Percentiles rank a stretch among this genome's conserved stretches.
Conservation (phyloP, 1,139 yeast genomes). For the Hemisphaericaspora xylanilytica region DNA sequence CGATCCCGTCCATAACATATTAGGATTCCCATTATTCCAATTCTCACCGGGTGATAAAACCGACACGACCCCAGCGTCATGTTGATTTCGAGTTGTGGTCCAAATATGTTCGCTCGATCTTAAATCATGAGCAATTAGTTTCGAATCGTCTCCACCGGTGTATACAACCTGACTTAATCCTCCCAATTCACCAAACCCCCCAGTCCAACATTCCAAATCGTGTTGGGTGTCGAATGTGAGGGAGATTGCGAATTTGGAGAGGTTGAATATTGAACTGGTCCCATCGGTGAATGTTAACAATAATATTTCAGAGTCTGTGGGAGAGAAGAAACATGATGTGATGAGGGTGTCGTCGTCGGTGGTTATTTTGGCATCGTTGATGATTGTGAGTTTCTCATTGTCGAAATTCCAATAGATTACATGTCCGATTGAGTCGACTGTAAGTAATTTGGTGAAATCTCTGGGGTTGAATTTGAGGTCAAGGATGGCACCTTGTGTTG, state of each 20-base stretch:
- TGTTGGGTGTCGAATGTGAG: constrained; percentile 38
- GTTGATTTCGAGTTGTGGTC: constrained; percentile 54
- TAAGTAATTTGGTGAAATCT: constrained; percentile 46
- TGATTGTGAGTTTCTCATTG: constrained; percentile 18
- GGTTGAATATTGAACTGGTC: constrained; percentile 33
- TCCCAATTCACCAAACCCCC: constrained; percentile 62
- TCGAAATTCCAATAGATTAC: constrained; percentile 58
- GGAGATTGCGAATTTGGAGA: constrained; percentile 14
- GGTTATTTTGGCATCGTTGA: constrained; percentile 34
- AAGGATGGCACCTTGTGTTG: constrained; percentile 59
- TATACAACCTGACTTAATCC: constrained; percentile 58
- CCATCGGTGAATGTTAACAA: constrained; percentile 65
- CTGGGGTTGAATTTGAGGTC: constrained; percentile 69
- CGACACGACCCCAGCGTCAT: constrained; percentile 87
- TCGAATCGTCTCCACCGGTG: constrained; percentile 91
- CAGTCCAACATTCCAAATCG: constrained; percentile 86
- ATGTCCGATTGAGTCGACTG: constrained; percentile 82
- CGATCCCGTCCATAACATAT: constrained; percentile 81
- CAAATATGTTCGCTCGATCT: constrained; percentile 52
- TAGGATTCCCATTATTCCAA: constrained; percentile 45
- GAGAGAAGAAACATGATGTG: constrained; percentile 67
- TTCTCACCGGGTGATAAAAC: constrained; percentile 49
- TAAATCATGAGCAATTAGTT: constrained; percentile 71
- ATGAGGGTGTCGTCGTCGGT: constrained; percentile 48
- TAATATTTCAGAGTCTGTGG: constrained; percentile 29